Percentiles rank a stretch among this genome's conserved stretches.
Conservation (phyloP, 768 basidiomycete genomes). For the Artomyces pyxidatus region DNA sequence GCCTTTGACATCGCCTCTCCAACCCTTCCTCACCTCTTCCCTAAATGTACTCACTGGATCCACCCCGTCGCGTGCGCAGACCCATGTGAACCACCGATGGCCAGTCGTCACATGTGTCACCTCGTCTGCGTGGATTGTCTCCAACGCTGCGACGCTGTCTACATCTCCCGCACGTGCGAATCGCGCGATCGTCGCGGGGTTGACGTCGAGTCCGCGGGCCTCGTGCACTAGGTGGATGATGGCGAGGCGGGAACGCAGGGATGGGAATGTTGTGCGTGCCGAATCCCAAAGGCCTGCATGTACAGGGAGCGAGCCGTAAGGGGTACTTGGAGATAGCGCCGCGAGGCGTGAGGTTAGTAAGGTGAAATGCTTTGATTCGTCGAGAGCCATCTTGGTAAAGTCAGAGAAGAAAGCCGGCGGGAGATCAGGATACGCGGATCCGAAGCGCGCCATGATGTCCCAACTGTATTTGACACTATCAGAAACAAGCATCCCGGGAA, state of each 20-base stretch:
- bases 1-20: conserved; percentile 67
- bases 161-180: conserved; percentile 58
- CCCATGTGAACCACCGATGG: conserved; percentile 78
- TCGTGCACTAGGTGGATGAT: conserved; percentile 86
- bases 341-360: conserved; percentile 55
- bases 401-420: conserved; percentile 74
- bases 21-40: conserved; percentile 59
- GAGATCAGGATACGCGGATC: conserved; percentile 45
- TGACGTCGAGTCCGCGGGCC: conserved; percentile 77
- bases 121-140: conserved; percentile 75
- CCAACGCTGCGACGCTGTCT: conserved; percentile 60
- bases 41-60: conserved; percentile 65
- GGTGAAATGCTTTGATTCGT: conserved; percentile 82
- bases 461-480: conserved; percentile 35
- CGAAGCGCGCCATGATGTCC: conserved; percentile 80
- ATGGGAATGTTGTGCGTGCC: conserved; percentile 56
- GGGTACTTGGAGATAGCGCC: conserved; percentile 53
- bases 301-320: conserved; percentile 63
- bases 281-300: conserved; percentile 80
- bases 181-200: conserved; percentile 69
- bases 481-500: background rate
- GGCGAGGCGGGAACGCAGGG: conserved; percentile 63
- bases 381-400: conserved; percentile 77
- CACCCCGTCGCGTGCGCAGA: conserved; percentile 44
- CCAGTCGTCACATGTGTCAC: conserved; percentile 76